Evolutionary conservation across 495 filamentous ascomycete species (phyloP), one percentile per base, ranked within the genome.

Genomic region (Massariosphaeria phaeospora): DNA sequence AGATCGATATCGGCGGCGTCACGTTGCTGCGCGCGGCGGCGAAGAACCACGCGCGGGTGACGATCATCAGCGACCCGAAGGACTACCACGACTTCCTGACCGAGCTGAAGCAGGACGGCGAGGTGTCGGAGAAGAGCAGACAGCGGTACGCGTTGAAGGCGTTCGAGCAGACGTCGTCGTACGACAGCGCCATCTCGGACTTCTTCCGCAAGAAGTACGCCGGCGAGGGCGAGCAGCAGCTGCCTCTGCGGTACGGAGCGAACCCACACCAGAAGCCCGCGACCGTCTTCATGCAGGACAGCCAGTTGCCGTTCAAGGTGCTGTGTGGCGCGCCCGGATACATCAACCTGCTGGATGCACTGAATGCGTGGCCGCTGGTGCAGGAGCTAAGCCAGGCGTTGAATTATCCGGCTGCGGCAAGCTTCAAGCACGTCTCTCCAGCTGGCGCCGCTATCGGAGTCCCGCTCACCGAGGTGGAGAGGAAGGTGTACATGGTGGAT

Each of bases 231-330:
- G 66, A 79, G 52, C 86, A 95, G 71, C 83, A 97, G 68, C 57
- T 95, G 29, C 73, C 87, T 50, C 83, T 98, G 64, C 84, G 94
- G 56, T 98, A 98, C 69, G 93, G 93, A 38, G 84, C 86, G 66
- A 98, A 98, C 76, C 93, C 93, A 23, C 93, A 98, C 72, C 94
- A 98, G 73, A 96, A 95, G 76, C 88, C 89, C 21, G 94, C 93
- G 11, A 79, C 89, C 21, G 91, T 90, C 31, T 95, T 78, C 69
- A 81, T 84, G 57, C 78, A 75, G 55, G 76, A 85, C 42, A 79
- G 79, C 46, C 73, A 79, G 48, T 76, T 98, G 31, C 93, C 93
- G n/a, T 96, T 97, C 82, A 94, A 91, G 76, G 89, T 95, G 31
- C 83, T 96, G n/a, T 77, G 84, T 57, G 94, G 93, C 23, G 75